phyloP scores from a whole-genome alignment of 306 rosid genomes.

The Lithocarpus polystachyus region DNA sequence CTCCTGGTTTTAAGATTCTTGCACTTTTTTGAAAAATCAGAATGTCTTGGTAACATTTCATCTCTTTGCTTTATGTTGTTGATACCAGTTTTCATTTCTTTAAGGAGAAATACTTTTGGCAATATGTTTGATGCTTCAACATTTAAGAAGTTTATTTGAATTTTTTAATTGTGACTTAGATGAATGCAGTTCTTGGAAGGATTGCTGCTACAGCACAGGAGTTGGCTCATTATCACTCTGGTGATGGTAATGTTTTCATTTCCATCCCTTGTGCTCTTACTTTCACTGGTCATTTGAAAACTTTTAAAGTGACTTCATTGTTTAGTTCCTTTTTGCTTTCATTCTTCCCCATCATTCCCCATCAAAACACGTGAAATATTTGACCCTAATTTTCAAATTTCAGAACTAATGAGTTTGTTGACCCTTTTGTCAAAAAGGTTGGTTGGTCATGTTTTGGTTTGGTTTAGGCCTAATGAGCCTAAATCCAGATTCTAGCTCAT shows the following conservation, averaged over 20 bases:
- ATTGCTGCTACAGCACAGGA: constrained; percentile 83
- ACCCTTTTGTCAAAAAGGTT: neutral
- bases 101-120: neutral
- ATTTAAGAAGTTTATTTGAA: neutral
- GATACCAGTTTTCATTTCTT: neutral
- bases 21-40: neutral
- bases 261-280: neutral
- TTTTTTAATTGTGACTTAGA: constrained; percentile 46
- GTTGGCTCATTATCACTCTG: constrained; percentile 95
- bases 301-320: neutral
- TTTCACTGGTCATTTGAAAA: neutral
- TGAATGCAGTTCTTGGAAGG: constrained; percentile 93
- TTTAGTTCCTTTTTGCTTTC: neutral
- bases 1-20: neutral
- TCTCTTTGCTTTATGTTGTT: neutral
- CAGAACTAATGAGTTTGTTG: neutral
- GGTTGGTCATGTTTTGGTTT: neutral
- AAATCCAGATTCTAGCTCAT: neutral
- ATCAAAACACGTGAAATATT: neutral
- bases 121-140: constrained; percentile 4
- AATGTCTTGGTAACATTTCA: neutral
- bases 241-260: constrained; percentile 61
- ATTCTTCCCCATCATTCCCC: neutral
- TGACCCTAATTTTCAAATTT: neutral
- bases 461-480: neutral